Conservation (phyloP, 345 rosid genomes). For the Citrus mangshanensis region DNA sequence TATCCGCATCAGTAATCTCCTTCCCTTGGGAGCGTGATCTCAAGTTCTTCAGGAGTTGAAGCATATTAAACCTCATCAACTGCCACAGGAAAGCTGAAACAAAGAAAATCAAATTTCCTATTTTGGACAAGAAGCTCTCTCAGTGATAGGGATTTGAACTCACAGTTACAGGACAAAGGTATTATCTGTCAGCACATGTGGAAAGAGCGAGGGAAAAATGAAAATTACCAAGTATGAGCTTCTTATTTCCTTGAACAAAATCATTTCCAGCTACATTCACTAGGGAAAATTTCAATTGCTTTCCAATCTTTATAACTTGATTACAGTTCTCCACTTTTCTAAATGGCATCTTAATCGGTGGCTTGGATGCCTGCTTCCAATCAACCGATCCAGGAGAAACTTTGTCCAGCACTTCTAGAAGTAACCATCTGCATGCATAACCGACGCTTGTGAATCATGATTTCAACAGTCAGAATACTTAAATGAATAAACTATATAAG, state of each 20-base stretch:
- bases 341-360: conserved; percentile 94
- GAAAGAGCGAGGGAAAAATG: not conserved
- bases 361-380: conserved; percentile 93
- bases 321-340: conserved; percentile 96
- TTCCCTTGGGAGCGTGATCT: conserved; percentile 75
- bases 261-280: conserved; percentile 93
- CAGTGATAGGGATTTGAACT: not conserved
- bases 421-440: conserved; percentile 64
- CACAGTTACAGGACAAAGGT: not conserved
- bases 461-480: not conserved
- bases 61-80: conserved; percentile 88
- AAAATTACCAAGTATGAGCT: conserved; percentile 81
- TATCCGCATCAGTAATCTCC: conserved; percentile 76
- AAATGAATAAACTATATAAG: not conserved
- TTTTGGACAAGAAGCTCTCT: not conserved
- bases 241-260: conserved; percentile 92
- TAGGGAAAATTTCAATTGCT: conserved; percentile 68
- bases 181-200: not conserved
- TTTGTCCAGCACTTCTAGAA: conserved; percentile 90
- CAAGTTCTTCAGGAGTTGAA: conserved; percentile 80
- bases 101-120: conserved; percentile 11
- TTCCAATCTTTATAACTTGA: conserved; percentile 82
- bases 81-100: conserved; percentile 87
- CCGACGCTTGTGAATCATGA: not conserved
- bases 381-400: conserved; percentile 74